phyloP scores from a whole-genome alignment of 164 flowering plant genomes.

The Saururus chinensis region DNA sequence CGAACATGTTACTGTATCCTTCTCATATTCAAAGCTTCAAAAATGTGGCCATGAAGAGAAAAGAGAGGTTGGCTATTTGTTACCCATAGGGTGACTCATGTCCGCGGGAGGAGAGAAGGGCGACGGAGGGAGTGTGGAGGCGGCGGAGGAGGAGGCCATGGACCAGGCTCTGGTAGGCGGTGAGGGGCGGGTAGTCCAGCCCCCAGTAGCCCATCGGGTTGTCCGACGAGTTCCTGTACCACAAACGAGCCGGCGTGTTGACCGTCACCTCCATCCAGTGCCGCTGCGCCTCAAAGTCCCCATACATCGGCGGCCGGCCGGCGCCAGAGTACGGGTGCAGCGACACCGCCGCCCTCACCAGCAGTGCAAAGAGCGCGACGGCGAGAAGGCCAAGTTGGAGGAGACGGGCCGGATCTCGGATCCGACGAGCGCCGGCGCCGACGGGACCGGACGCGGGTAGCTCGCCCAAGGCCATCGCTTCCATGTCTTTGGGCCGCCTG shows the following conservation, averaged over 20 bases:
- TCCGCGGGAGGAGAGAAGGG: constrained; percentile 61
- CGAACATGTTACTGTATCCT: no score
- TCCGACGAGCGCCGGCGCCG: no score
- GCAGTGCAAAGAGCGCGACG: constrained; percentile 35
- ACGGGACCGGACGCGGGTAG: not conserved
- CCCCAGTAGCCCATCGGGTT: constrained; percentile 90
- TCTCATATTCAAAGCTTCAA: no score
- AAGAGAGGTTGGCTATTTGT: constrained; percentile 2
- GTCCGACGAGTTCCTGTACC: constrained; percentile 62
- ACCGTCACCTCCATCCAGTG: constrained; percentile 98
- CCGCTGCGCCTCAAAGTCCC: constrained; percentile 91
- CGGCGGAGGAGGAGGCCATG: constrained; percentile 52
- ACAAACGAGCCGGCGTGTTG: constrained; percentile 48
- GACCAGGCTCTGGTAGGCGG: constrained; percentile 85
- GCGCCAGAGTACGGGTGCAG: constrained; percentile 84
- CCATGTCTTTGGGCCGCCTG: not conserved
- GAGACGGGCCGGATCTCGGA: no score
- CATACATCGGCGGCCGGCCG: constrained; percentile 73
- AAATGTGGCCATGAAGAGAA: not conserved
- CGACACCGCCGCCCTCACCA: constrained; percentile 54
- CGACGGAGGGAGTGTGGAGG: constrained; percentile 61
- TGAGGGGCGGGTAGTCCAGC: constrained; percentile 91
- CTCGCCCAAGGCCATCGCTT: not conserved
- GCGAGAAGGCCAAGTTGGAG: not conserved
- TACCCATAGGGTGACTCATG: constrained; percentile 86